Evolutionary conservation across 768 basidiomycete genomes (phyloP), one percentile per base, ranked within the genome.

Genomic region (Goffeauzyma gilvescens): DNA sequence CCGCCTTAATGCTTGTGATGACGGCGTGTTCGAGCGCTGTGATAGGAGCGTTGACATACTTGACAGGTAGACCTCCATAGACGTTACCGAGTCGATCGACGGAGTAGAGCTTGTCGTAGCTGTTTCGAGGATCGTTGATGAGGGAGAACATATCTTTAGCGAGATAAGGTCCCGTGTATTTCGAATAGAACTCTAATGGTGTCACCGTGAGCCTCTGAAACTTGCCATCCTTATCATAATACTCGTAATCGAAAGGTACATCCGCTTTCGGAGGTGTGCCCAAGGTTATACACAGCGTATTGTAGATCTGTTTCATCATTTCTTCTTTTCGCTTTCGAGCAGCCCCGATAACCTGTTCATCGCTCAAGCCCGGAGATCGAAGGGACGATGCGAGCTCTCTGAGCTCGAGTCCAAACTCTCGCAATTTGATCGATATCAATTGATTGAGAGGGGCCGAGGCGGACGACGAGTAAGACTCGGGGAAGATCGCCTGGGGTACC

Each of bases 81-180:
- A 96, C 68, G 55, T 95, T 95, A 13, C 89, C 89, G 26, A 95
- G 75, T 55, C 82, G 79, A 54, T 89, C 77, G 14, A 95, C 86
- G 1, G 85, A 85, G 66, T 89, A 89, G 13, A 90, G 70, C 62
- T 76, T 79, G 38, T 71, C 71, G 61, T 79, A 85, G 15, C 68
- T 67, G 58, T 95, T 89, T 20, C 90, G 74, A 8, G 90, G 89
- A 59, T 96, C 90, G 55, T 96, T 79, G 62, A 96, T 85, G 10
- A 96, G 72, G 27, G 86, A 90, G 71, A 96, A 90, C 2, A 72
- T 77, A 20, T 86, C 81, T 3, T 68, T 58, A 18, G 70, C 35
- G 9, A 31, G 32, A 47, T 50, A 38, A 9, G 41, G 39, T 2
- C 44, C 49, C 17, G 50, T 42, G 38, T 53, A 50, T n/a, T 53